A percentile compares a stretch with the other conserved stretches of the same genome.
phyloP scores from a whole-genome alignment of 2,329 filamentous ascomycete genomes.

The Amylocarpus encephaloides region DNA sequence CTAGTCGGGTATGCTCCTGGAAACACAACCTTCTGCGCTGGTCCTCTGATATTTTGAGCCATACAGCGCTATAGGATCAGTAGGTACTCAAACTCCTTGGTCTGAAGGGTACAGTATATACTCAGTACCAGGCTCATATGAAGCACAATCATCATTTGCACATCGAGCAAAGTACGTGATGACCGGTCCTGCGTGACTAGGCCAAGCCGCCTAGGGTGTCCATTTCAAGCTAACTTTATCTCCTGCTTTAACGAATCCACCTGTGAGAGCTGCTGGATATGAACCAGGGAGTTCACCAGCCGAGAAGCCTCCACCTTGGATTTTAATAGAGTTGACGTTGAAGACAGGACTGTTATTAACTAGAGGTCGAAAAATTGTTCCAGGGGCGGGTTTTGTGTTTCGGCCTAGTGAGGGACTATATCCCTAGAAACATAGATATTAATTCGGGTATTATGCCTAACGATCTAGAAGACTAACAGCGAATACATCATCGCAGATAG shows the following conservation, averaged over 20 bases:
- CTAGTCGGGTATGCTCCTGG: conserved; percentile 31
- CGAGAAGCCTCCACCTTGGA: conserved; percentile 50
- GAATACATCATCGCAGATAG: not conserved
- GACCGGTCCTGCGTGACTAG: conserved; percentile 42
- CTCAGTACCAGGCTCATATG: conserved; percentile 41
- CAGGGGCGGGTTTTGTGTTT: conserved; percentile 35
- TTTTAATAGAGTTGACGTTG: conserved; percentile 45
- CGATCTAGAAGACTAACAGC: not conserved
- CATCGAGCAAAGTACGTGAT: conserved; percentile 57
- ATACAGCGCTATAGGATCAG: conserved; percentile 11
- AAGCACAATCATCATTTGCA: conserved; percentile 41
- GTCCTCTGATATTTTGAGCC: conserved; percentile 13
- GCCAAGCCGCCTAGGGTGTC: conserved; percentile 43
- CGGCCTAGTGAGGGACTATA: conserved; percentile 38
- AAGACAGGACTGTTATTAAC: conserved; percentile 53
- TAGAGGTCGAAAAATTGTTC: conserved; percentile 51
- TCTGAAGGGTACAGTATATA: conserved; percentile 18
- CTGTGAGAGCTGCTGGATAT: conserved; percentile 47
- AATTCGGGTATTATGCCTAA: not conserved
- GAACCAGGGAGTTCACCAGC: conserved; percentile 43
- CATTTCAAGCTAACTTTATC: conserved; percentile 47
- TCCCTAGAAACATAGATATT: not conserved
- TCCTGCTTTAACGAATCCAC: conserved; percentile 47
- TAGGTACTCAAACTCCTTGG: not conserved
- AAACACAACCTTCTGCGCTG: conserved; percentile 21